Evolutionary conservation across 2,329 filamentous ascomycete species (phyloP).

Genomic region (Cladobotryum protrusum): DNA sequence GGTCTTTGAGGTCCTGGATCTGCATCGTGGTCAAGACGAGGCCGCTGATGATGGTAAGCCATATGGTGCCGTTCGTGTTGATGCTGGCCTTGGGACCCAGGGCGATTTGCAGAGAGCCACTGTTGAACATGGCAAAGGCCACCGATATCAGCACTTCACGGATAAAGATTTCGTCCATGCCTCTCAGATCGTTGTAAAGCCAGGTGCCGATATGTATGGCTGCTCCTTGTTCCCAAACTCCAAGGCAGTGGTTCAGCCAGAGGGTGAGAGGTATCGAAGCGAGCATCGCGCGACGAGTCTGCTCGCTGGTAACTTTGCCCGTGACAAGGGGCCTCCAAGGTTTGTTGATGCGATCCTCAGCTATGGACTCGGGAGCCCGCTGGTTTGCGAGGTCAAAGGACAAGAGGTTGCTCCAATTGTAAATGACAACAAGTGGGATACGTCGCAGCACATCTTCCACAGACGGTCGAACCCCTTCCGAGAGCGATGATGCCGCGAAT

Average conservation of each 20-base stretch:
- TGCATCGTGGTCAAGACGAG: slow-evolving; percentile 19
- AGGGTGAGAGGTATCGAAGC: slow-evolving; percentile 13
- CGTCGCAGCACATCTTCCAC: neutral
- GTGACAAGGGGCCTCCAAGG: slow-evolving; percentile 26
- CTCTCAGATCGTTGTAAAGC: slow-evolving; percentile 34
- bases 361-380: slow-evolving; percentile 20
- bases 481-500: neutral
- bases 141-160: slow-evolving; percentile 18
- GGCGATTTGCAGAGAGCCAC: slow-evolving; percentile 10
- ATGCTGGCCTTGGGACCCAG: slow-evolving; percentile 2
- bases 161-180: slow-evolving; percentile 14
- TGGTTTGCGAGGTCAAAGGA: slow-evolving; percentile 32
- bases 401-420: slow-evolving; percentile 9
- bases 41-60: slow-evolving; percentile 11
- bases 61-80: slow-evolving; percentile 4
- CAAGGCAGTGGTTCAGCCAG: slow-evolving; percentile 18
- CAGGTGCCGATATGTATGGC: slow-evolving; percentile 24
- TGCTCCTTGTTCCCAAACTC: slow-evolving; percentile 20
- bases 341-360: slow-evolving; percentile 35
- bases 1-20: slow-evolving; percentile 17
- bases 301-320: slow-evolving; percentile 18
- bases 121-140: slow-evolving; percentile 11
- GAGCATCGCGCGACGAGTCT: slow-evolving; percentile 18
- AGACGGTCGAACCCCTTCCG: neutral
- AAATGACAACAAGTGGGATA: slow-evolving; percentile 4